Conservation (phyloP, 2,329 filamentous ascomycete genomes). For the Paecilomyces dactylethromorphus region DNA sequence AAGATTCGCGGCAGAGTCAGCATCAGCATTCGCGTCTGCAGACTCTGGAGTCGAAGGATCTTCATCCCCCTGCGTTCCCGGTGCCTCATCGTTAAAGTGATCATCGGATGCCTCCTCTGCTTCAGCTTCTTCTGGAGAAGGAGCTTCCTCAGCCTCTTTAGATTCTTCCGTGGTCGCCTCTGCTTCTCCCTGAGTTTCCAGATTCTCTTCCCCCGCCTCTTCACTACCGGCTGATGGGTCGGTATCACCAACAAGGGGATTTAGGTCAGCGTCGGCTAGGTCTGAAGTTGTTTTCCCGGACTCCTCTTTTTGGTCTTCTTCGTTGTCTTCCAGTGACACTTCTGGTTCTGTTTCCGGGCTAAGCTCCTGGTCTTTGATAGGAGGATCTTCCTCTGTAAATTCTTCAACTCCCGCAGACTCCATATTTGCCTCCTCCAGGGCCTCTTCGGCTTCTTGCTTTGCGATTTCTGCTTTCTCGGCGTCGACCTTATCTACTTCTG, state of each 20-base stretch:
- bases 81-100: too few species aligned
- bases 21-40: conserved; percentile 4
- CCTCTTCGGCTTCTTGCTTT: conserved; percentile 24
- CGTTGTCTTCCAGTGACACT: background rate
- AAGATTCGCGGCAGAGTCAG: conserved; percentile 2
- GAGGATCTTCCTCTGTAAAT: conserved; percentile 6
- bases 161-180: conserved; percentile 3
- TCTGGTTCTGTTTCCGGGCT: background rate
- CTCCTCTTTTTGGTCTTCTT: background rate
- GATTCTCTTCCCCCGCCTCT: background rate
- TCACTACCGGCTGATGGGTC: background rate
- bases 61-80: too few species aligned
- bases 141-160: conserved; percentile 2
- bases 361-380: conserved; percentile 7
- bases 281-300: background rate
- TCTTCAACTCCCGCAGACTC: conserved; percentile 7
- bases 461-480: conserved; percentile 27
- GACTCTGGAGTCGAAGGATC: background rate
- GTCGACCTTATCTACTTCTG: conserved; percentile 23
- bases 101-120: background rate
- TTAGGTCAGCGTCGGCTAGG: background rate
- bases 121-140: conserved; percentile 2
- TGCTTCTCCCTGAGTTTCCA: background rate
- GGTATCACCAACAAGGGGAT: background rate
- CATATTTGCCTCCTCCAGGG: conserved; percentile 13